These are phyloP conservation scores for Eutrema heterophyllum DNA, from an alignment of 345 rosid species.

Conservation along the genomic window DNA sequence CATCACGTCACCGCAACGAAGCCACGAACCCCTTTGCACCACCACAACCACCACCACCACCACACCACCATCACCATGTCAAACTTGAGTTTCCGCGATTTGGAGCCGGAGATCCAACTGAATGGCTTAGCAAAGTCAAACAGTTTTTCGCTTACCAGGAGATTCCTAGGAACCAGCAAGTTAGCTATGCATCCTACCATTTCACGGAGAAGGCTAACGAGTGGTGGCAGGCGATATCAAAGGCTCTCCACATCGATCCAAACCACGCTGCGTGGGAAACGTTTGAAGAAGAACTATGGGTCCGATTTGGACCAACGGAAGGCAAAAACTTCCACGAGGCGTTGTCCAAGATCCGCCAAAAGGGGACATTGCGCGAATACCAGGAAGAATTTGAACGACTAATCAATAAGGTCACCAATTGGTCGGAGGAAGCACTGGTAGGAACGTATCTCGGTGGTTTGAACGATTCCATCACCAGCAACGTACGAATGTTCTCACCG, in stretches of 20 bases:
- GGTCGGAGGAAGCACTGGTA: background rate
- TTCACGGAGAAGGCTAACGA: background rate
- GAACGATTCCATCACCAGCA: background rate
- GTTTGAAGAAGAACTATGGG: background rate
- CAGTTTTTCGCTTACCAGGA: constrained; percentile 29
- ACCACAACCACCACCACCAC: too few relatives aligned
- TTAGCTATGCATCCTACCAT: background rate
- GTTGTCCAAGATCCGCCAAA: background rate
- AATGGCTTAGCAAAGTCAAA: constrained; percentile 37
- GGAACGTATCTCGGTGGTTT: background rate
- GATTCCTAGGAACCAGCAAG: background rate
- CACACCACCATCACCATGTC: background rate
- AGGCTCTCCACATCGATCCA: background rate
- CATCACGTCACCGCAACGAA: too few relatives aligned
- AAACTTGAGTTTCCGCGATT: background rate
- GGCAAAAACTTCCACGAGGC: background rate
- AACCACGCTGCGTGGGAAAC: background rate
- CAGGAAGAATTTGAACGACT: constrained; percentile 70
- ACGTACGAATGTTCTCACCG: background rate
- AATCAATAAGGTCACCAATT: constrained; percentile 43
- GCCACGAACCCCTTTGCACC: too few relatives aligned
- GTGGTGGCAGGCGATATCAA: background rate
- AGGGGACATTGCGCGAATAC: constrained; percentile 34
- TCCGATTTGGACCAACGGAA: background rate
- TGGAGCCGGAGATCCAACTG: background rate